Conservation (phyloP, 75 land plant genomes). For the Pseudotsuga menziesii region DNA sequence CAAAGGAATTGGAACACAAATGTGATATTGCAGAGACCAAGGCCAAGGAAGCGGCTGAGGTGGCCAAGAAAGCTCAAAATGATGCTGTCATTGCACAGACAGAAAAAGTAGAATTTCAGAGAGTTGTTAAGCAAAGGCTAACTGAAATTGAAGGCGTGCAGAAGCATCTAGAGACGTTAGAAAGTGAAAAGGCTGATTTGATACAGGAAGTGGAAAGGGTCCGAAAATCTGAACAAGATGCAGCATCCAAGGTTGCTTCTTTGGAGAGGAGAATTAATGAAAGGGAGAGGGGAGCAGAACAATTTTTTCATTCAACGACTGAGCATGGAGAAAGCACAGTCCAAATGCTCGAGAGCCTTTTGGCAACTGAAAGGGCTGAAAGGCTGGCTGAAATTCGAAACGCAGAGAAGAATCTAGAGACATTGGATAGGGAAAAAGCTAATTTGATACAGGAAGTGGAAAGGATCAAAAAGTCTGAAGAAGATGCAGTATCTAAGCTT, state of each 20-base stretch:
- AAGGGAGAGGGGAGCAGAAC: conserved; percentile 19
- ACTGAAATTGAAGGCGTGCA: conserved; percentile 6
- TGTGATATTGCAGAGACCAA: conserved; percentile 15
- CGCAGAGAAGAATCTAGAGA: not conserved
- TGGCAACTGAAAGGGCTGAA: conserved; percentile 18
- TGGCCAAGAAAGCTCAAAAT: conserved; percentile 19
- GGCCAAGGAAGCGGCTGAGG: conserved; percentile 16
- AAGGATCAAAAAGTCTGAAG: conserved; percentile 7
- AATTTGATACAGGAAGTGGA: conserved; percentile 12
- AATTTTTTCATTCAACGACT: conserved; percentile 18
- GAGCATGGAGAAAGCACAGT: conserved; percentile 28
- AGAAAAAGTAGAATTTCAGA: conserved; percentile 21
- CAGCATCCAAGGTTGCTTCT: conserved; percentile 10
- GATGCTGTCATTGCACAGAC: conserved; percentile 15
- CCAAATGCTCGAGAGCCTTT: conserved; percentile 21
- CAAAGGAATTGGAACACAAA: conserved; percentile 26
- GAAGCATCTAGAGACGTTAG: conserved; percentile 9
- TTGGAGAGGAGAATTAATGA: conserved; percentile 25
- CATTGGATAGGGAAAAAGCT: conserved; percentile 13
- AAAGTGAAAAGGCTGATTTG: conserved; percentile 14
- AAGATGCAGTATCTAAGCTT: conserved; percentile 18
- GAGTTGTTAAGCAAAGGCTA: conserved; percentile 6
- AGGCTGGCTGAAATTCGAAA: conserved; percentile 8
- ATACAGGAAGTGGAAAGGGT: conserved; percentile 14
- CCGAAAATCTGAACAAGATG: conserved; percentile 15